These are phyloP conservation scores for Lasiodiplodia sp. DNA, from an alignment of 2,329 filamentous ascomycete species.

Conservation along the genomic window DNA sequence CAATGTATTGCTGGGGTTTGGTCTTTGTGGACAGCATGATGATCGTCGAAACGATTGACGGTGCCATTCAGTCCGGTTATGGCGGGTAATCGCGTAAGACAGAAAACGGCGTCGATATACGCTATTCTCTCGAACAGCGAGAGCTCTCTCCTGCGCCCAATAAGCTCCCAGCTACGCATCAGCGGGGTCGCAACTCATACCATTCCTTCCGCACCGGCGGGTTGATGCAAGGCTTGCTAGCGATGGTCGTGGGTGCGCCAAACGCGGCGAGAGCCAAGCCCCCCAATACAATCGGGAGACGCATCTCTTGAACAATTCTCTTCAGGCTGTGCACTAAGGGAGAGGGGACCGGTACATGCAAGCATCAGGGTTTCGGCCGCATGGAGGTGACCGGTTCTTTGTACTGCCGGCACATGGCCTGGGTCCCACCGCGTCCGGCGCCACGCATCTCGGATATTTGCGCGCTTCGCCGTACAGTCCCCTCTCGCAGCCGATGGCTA, in stretches of 20 bases:
- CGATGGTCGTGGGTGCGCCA: constrained; percentile 26
- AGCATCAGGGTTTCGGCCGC: not conserved
- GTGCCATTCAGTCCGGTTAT: constrained; percentile 33
- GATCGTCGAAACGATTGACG: constrained; percentile 38
- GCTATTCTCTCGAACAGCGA: constrained; percentile 32
- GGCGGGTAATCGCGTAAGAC: constrained; percentile 34
- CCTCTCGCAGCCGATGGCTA: too few species aligned
- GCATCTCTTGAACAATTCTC: not conserved
- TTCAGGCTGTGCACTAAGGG: not conserved
- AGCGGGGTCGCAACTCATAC: constrained; percentile 22
- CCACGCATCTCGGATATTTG: not conserved
- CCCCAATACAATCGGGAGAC: not conserved
- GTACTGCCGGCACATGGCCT: not conserved
- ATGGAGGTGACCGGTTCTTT: constrained; percentile 9
- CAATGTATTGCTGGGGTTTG: constrained; percentile 39
- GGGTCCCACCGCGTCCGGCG: not conserved
- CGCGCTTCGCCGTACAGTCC: not conserved
- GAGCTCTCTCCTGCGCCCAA: constrained; percentile 35
- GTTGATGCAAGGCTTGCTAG: constrained; percentile 31
- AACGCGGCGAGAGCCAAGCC: constrained; percentile 31
- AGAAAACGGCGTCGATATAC: constrained; percentile 40
- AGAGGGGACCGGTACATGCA: not conserved
- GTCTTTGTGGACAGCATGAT: constrained; percentile 36
- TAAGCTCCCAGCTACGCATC: too few species aligned
- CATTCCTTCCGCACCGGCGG: constrained; percentile 35